phyloP scores from a whole-genome alignment of 306 rosid species.

The Fragaria iinumae region DNA sequence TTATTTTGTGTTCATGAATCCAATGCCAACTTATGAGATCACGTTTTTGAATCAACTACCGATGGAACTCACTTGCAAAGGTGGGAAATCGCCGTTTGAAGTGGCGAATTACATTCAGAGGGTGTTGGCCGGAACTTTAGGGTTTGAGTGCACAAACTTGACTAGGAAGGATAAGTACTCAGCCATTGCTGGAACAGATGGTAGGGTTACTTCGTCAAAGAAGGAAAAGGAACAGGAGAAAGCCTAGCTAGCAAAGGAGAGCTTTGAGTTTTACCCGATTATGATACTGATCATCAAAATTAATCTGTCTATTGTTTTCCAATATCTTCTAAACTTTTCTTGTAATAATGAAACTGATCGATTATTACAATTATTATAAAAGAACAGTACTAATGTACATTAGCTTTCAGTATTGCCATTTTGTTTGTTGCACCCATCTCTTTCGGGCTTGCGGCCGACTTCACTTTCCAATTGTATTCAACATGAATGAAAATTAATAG shows the following conservation, averaged over 20 bases:
- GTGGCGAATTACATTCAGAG: constrained; percentile 88
- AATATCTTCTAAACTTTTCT: neutral
- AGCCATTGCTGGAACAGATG: constrained; percentile 84
- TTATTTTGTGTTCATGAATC: constrained; percentile 93
- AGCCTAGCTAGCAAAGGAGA: neutral
- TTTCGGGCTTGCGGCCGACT: neutral
- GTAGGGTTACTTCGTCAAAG: constrained; percentile 51
- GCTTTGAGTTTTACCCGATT: neutral
- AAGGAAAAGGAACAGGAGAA: constrained; percentile 36
- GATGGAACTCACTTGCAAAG: constrained; percentile 62
- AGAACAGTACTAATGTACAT: neutral
- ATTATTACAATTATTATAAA: neutral
- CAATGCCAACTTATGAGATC: constrained; percentile 74
- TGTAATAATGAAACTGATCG: constrained; percentile 13
- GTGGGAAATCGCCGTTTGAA: constrained; percentile 75
- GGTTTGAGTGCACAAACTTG: constrained; percentile 87
- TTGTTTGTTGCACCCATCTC: neutral
- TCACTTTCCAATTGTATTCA: neutral
- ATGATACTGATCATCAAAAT: neutral
- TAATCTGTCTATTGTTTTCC: neutral
- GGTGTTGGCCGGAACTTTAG: constrained; percentile 76
- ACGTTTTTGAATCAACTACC: constrained; percentile 82
- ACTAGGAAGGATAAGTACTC: constrained; percentile 89
- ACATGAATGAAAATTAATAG: neutral
- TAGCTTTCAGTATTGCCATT: neutral